Conservation (phyloP, 2,329 filamentous ascomycete species). For the Penicillium decumbens region DNA sequence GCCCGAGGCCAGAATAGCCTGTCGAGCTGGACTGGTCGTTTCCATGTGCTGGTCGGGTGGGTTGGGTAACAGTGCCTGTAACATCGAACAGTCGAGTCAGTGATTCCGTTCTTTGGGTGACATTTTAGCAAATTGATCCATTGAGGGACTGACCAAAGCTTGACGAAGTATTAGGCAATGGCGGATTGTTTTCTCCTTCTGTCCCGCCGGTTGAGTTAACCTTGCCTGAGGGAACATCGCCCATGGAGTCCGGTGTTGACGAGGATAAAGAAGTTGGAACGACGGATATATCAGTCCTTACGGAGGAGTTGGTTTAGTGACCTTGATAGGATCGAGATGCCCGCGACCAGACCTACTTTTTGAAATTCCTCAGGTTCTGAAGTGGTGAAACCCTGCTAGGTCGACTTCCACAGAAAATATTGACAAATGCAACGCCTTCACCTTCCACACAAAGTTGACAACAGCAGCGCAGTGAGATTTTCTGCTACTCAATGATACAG, state of each 20-base stretch:
- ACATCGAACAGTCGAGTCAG: conserved; percentile 1
- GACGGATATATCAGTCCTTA: background rate
- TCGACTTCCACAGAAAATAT: background rate
- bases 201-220: conserved; percentile 14
- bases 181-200: conserved; percentile 10
- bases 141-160: conserved; percentile 12
- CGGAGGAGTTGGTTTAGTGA: background rate
- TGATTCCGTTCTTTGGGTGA: conserved; percentile 1
- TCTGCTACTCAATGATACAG: background rate
- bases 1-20: conserved; percentile 14
- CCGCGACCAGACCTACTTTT: background rate
- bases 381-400: background rate
- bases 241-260: conserved; percentile 22
- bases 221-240: conserved; percentile 26
- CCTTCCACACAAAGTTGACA: background rate
- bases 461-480: background rate
- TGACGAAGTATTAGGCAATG: conserved; percentile 9
- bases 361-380: background rate
- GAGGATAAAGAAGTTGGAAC: background rate
- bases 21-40: conserved; percentile 18
- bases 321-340: background rate
- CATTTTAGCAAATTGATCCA: background rate
- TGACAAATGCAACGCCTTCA: background rate
- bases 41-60: conserved; percentile 16
- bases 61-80: conserved; percentile 8